These are phyloP conservation scores for Penicillium occitanis DNA, from an alignment of 2,329 filamentous ascomycete genomes.

Conservation along the genomic window DNA sequence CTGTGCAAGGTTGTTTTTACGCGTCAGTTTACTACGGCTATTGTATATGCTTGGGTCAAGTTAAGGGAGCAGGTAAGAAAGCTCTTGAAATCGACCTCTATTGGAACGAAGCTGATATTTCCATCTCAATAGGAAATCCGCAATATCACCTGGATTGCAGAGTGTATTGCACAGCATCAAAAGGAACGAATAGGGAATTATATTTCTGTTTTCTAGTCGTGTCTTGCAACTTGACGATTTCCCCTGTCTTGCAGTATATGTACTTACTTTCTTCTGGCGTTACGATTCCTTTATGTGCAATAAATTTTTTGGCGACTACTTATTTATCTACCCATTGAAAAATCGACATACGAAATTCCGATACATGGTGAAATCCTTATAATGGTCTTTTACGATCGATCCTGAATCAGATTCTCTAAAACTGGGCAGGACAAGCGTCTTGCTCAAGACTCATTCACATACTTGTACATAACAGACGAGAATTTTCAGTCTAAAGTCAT, in stretches of 20 bases:
- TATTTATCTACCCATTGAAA: not conserved
- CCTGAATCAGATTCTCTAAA: conserved; percentile 7
- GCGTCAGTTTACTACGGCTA: conserved; percentile 88
- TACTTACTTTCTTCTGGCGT: conserved; percentile 8
- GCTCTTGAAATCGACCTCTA: not conserved
- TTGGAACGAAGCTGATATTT: conserved; percentile 27
- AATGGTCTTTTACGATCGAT: not conserved
- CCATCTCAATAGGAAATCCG: conserved; percentile 75
- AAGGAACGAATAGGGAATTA: conserved; percentile 99
- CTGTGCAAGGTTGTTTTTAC: conserved; percentile 94
- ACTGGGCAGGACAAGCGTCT: conserved; percentile 10
- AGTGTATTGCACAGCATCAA: conserved; percentile 99
- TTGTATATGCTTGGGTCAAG: conserved; percentile 98
- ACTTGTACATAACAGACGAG: conserved; percentile 31
- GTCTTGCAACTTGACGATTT: not conserved
- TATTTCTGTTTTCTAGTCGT: conserved; percentile 83
- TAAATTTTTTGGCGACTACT: not conserved
- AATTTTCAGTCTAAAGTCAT: not conserved
- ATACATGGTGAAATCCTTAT: not conserved
- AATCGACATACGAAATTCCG: not conserved
- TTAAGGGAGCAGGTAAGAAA: conserved; percentile 84
- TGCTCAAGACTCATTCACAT: conserved; percentile 19
- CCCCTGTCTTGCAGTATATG: conserved; percentile 7
- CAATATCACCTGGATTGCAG: conserved; percentile 99
- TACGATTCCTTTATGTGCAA: conserved; percentile 11